Evolutionary conservation across 2,329 filamentous ascomycete species (phyloP), one percentile per base, ranked within the genome.

Genomic region (Graphium sp.): DNA sequence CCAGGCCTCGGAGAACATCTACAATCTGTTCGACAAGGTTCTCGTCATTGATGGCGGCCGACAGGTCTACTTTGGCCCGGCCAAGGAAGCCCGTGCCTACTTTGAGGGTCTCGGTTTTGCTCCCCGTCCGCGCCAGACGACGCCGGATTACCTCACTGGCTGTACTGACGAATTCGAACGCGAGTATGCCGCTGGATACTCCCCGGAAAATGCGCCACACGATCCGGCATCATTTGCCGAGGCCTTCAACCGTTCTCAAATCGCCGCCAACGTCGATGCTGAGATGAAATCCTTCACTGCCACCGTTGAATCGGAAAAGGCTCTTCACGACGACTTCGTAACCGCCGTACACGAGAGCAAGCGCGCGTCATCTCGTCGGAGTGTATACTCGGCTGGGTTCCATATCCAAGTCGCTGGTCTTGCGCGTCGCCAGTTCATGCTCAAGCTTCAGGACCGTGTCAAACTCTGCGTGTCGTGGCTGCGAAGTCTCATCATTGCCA

Each of bases 391-490:
- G 1, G 76, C 85, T 30, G 81, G 82, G 0, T 89, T 89, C 52
- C 71, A 84, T 37, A 57, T 81, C 2, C 84, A 92, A 46, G 63
- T 89, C 14, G 85, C 75, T 75, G 78, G 79, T 1, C 53, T 89
- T 35, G 79, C 85, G 65, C 76, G 82, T 48, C 71, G 83, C 5
- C 82, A 91, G 47, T 89, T 84, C 47, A 60, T 77, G 29, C 73
- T 91, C 41, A 89, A 89, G 55, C 75, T 82, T 57, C 81, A 91
- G 48, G 82, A 92, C 47, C 76, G 75, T 33, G 77, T 85, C 43
- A 72, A 74, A n/a, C 60, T 91, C 5, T 55, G 61, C 10, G 68
- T 89, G 18, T 74, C 74, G 2, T 89, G 79, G 79, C 37, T 64
- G 22, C 57, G 66, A 7, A 63, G 55, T 32, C 73, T 85, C 39